Evolutionary conservation across 2,329 filamentous ascomycete species (phyloP), one percentile per base, ranked within the genome.

Genomic region (Cladosporium sp.): DNA sequence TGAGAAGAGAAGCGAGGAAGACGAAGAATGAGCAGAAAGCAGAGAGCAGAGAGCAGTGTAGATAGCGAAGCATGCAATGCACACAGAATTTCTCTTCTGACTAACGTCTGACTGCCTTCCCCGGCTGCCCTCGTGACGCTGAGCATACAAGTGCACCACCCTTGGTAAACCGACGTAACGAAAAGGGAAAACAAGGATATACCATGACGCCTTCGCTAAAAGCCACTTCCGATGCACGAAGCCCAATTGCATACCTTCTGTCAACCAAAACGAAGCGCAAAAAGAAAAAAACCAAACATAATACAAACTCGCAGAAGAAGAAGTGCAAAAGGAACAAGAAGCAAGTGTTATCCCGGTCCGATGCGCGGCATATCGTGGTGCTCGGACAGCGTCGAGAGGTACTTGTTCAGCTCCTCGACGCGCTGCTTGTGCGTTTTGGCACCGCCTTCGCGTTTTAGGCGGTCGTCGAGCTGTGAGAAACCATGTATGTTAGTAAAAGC

Each of bases 361-460:
- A 86, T 86, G 70, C 83, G 80, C 8, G 84, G 84, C 93, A 99
- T 99, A 77, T 99, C 95, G 79, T 99, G 94, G 80, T 99, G 95
- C 80, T 99, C 95, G 79, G 92, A 97, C 74, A 99, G 80, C 70
- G 89, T 91, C 70, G 92, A 95, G 39, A 99, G 82, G 77, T 98
- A 97, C 69, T 91, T 92, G 77, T 99, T 99, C 72, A 98, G 82
- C 77, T 97, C 93, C 78, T 98, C 93, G 51, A 99, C 94, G 13
- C 92, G 88, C 81, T 99, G 91, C 77, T 98, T 98, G 79, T 99
- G 95, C 32, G 93, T 96, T 83, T 97, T 98, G 70, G 94, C 87
- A 8, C 60, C 60, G 18, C 96, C 89, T 76, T 97, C 93, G 16
- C 90, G 88, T 75, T 91, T 89, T 53, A 96, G 81, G 68, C 92